phyloP scores from a whole-genome alignment of 331 rosid genomes.

The Rhamnella rubrinervis region DNA sequence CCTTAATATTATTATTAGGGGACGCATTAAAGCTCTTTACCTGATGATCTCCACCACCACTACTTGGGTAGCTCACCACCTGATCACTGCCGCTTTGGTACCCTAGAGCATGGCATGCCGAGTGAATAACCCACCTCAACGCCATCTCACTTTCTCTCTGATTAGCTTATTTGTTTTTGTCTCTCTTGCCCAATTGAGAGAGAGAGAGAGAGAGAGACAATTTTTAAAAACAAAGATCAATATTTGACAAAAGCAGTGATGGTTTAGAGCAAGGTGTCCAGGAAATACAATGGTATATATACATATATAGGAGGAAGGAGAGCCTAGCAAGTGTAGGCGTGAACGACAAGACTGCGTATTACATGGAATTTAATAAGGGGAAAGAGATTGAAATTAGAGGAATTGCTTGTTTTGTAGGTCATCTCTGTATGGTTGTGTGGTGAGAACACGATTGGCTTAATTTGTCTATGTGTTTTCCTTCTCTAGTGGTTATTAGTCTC shows the following conservation, averaged over 20 bases:
- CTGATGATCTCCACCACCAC: no score
- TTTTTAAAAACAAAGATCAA: neutral
- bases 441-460: slow-evolving; percentile 22
- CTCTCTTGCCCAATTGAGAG: neutral
- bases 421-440: slow-evolving; percentile 18
- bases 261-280: slow-evolving; percentile 19
- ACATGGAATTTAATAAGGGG: slow-evolving; percentile 9
- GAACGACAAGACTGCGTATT: slow-evolving; percentile 32
- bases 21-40: slow-evolving; percentile 15
- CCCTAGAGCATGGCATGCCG: slow-evolving; percentile 47
- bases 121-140: slow-evolving; percentile 52
- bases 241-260: neutral
- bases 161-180: neutral
- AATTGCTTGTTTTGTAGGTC: slow-evolving; percentile 9
- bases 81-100: slow-evolving; percentile 14
- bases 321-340: neutral
- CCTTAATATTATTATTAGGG: neutral
- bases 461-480: neutral
- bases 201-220: neutral
- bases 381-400: neutral
- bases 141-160: slow-evolving; percentile 30
- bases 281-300: slow-evolving; percentile 13
- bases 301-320: slow-evolving; percentile 21
- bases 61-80: neutral
- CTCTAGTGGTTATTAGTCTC: slow-evolving; percentile 10